Conservation (phyloP, 1,284 basidiomycete species). For the Microbotryum violaceum region DNA sequence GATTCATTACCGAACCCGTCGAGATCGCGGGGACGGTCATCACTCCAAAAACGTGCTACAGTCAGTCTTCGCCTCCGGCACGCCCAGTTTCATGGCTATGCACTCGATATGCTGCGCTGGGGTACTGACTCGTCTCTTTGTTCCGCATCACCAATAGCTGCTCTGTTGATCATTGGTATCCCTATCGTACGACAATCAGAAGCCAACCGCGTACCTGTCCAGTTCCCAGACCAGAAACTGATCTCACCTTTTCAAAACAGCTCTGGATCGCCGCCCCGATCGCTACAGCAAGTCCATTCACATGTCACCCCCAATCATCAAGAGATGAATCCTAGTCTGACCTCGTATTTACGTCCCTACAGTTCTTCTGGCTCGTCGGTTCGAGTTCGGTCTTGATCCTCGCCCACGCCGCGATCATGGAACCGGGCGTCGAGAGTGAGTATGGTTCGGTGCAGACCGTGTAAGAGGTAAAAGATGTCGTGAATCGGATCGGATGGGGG, state of each 20-base stretch:
- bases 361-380: slow-evolving; percentile 42
- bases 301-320: neutral
- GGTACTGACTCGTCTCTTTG: neutral
- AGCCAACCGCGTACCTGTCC: neutral
- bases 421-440: slow-evolving; percentile 83
- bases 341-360: neutral
- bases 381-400: slow-evolving; percentile 48
- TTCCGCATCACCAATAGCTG: slow-evolving; percentile 10
- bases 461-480: neutral
- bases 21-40: slow-evolving; percentile 68
- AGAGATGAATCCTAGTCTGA: neutral
- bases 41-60: slow-evolving; percentile 56
- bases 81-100: no score
- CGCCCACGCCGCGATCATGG: slow-evolving; percentile 69
- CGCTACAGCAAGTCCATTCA: neutral
- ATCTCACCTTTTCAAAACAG: neutral
- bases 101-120: no score
- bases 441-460: slow-evolving; percentile 60
- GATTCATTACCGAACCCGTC: slow-evolving; percentile 64
- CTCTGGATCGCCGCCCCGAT: neutral
- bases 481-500: neutral
- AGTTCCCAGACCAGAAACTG: neutral
- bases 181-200: slow-evolving; percentile 32
- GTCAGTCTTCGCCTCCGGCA: no score
- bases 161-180: slow-evolving; percentile 40